Base-by-base conservation (phyloP, 352 stramenopile genomes). In the Phytopythium boreale region DNA sequence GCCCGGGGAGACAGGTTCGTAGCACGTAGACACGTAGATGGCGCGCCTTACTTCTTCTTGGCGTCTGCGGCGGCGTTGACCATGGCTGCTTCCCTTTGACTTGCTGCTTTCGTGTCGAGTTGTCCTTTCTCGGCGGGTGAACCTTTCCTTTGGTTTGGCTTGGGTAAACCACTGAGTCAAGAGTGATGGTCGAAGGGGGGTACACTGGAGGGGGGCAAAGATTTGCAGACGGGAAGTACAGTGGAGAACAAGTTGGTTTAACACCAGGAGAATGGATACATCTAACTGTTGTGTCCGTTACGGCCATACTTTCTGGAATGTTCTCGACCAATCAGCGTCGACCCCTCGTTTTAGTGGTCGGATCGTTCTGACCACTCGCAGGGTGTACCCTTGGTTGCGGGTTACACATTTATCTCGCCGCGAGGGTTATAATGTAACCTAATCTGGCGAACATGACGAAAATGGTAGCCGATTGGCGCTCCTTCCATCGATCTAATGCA, bases 41-140 rank as follows among this genome's bases (percentile, higher is more conserved):
- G 24, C 2, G 36, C n/a, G 22, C 70, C 80, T 64, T 65, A 92
- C 83, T 89, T 90, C 76, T 92, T 92, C 83, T 92, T 92, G 56
- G 80, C 80, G 74, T 92, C 80, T n/a, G 83, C 83, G 49, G 80
- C 79, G 70, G 83, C 67, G 74, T 88, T 90, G 52, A 77, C 69
- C 83, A 92, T 92, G 46, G 63, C 22, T 27, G 50, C 29, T 55
- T 53, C 19, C 31, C 29, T n/a, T 37, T 36, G 19, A 47, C 3
- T 10, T 34, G 37, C 5, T 9, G 56, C 52, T 10, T 24, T 27
- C 52, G 52, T 41, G 37, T 37, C n/a, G 24, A 37, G 24, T 50
- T n/a, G 37, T 20, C 50, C 34, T 60, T 60, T 60, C 55, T 7
- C 34, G 34, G 11, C 34, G 29, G 29, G 29, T 34, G 29, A 34